Conservation (phyloP, 2,329 filamentous ascomycete genomes). For the Coniella vitis region DNA sequence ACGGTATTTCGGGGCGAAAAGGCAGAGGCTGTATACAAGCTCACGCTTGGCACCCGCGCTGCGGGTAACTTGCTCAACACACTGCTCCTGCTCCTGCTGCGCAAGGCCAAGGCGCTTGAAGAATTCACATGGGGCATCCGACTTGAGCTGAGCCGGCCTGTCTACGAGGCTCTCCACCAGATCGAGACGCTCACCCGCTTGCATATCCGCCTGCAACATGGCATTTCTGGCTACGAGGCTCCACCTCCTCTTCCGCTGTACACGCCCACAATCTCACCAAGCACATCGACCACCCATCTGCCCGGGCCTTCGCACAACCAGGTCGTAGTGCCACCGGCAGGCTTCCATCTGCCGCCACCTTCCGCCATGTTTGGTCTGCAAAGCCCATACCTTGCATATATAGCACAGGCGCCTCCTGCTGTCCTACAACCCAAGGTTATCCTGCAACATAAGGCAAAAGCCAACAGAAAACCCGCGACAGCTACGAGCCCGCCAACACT, state of each 20-base stretch:
- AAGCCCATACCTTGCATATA: conserved; percentile 20
- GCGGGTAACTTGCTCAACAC: conserved; percentile 61
- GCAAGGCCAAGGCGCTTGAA: conserved; percentile 48
- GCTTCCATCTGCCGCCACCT: conserved; percentile 17
- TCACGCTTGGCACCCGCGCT: conserved; percentile 47
- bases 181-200: conserved; percentile 46
- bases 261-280: conserved; percentile 15
- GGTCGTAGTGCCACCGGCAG: conserved; percentile 16
- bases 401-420: conserved; percentile 25
- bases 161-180: conserved; percentile 50
- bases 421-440: conserved; percentile 25
- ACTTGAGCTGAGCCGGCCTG: conserved; percentile 52
- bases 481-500: conserved; percentile 44
- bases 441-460: conserved; percentile 24
- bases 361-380: conserved; percentile 18
- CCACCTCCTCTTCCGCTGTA: conserved; percentile 39
- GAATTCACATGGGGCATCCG: conserved; percentile 58
- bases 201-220: conserved; percentile 52
- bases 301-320: conserved; percentile 10
- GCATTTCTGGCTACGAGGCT: conserved; percentile 46
- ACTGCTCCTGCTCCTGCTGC: conserved; percentile 48
- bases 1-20: conserved; percentile 45
- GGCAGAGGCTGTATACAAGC: conserved; percentile 46
- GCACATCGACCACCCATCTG: conserved; percentile 15
- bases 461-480: conserved; percentile 25